These are phyloP conservation scores for Yamadazyma sp. DNA, from an alignment of 805 yeast species.

Conservation along the genomic window DNA sequence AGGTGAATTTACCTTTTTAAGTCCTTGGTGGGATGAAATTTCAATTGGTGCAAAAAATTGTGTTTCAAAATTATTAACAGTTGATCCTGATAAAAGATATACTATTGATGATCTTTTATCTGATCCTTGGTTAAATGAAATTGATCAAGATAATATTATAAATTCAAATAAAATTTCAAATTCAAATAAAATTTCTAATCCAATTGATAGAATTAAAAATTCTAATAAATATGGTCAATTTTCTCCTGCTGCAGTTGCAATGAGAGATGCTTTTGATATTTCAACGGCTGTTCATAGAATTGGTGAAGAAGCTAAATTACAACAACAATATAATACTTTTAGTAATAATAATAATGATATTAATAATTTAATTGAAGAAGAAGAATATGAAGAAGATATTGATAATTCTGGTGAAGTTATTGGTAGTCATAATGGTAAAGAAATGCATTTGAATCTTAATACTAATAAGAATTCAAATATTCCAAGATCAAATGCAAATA, in stretches of 20 bases:
- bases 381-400: slow-evolving; percentile 32
- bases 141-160: too few species aligned
- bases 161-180: slow-evolving; percentile 5
- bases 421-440: slow-evolving; percentile 2
- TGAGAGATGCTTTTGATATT: slow-evolving; percentile 83
- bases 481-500: too few species aligned
- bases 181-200: slow-evolving; percentile 15
- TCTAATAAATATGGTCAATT: slow-evolving; percentile 31
- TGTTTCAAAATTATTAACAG: slow-evolving; percentile 64
- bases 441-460: too few species aligned
- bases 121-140: slow-evolving; percentile 91
- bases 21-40: slow-evolving; percentile 91
- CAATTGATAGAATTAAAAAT: slow-evolving; percentile 23
- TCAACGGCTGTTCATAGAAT: slow-evolving; percentile 82
- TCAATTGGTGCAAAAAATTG: slow-evolving; percentile 65
- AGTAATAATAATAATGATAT: slow-evolving; percentile 16
- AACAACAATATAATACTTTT: too few species aligned
- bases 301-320: slow-evolving; percentile 60
- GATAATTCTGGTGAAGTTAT: slow-evolving; percentile 10
- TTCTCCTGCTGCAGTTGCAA: slow-evolving; percentile 74
- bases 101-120: slow-evolving; percentile 67
- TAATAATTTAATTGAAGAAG: slow-evolving; percentile 32
- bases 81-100: slow-evolving; percentile 65
- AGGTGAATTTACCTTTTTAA: slow-evolving; percentile 71
- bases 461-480: neutral